Conservation (phyloP, 2,329 filamentous ascomycete genomes). For the Neoscytalidium dimidiatum region DNA sequence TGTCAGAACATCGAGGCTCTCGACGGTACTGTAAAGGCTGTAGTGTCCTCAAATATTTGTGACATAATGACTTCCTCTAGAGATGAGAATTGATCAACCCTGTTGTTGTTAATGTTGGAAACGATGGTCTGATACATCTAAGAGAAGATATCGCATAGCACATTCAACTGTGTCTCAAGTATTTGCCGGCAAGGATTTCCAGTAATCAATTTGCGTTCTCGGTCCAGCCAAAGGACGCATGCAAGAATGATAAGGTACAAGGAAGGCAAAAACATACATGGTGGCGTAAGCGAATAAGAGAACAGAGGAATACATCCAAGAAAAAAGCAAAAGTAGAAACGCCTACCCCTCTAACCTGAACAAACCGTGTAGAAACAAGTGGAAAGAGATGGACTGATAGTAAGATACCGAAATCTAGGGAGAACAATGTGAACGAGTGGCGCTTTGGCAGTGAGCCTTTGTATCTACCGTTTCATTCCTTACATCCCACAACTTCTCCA, state of each 20-base stretch:
- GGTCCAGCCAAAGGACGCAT: neutral
- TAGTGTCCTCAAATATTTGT: no score
- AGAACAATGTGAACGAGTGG: neutral
- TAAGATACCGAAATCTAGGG: neutral
- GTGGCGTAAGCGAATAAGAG: neutral
- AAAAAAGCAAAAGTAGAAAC: neutral
- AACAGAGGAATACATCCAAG: no score
- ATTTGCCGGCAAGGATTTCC: neutral
- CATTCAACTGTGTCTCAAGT: no score
- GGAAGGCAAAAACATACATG: no score
- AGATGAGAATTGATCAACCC: no score
- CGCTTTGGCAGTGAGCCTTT: conserved; percentile 1
- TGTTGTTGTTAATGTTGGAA: no score
- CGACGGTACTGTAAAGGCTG: no score
- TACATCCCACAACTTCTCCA: neutral
- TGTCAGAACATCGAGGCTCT: no score
- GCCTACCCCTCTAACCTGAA: neutral
- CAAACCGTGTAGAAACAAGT: neutral
- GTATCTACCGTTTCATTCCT: neutral
- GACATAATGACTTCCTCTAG: no score
- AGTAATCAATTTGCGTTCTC: neutral
- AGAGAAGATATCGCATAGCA: no score
- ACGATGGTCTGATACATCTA: no score
- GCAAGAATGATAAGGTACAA: neutral
- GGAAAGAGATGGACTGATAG: neutral